Evolutionary conservation across 345 rosid species (phyloP).

Genomic region (Eucalyptus curtisii): DNA sequence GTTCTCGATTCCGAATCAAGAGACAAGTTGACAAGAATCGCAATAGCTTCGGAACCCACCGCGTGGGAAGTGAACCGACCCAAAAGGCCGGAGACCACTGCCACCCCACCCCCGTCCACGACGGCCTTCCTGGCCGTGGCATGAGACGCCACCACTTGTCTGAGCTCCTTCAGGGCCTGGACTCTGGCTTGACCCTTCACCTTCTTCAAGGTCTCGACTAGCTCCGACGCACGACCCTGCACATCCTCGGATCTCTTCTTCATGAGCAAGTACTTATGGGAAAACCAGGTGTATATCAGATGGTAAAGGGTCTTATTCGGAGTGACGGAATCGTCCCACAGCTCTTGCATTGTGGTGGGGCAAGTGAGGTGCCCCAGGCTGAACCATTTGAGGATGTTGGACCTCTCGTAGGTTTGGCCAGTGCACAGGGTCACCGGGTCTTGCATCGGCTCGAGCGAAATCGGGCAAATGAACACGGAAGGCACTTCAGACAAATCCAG

Average conservation of each 20-base stretch:
- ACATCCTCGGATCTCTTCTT: constrained; percentile 10
- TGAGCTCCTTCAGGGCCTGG: constrained; percentile 8
- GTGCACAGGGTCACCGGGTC: constrained; percentile 13
- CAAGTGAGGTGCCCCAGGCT: constrained; percentile 9
- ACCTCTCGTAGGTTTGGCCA: constrained; percentile 8
- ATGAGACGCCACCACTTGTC: constrained; percentile 2
- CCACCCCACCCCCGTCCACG: constrained; percentile 1
- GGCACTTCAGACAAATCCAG: constrained; percentile 5
- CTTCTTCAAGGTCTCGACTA: constrained; percentile 6
- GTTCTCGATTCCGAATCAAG: constrained; percentile 1
- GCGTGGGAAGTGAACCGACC: constrained; percentile 9
- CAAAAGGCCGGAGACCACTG: background rate
- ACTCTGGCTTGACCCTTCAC: constrained; percentile 9
- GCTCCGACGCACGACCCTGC: constrained; percentile 3
- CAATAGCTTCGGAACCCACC: constrained; percentile 5
- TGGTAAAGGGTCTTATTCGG: constrained; percentile 10
- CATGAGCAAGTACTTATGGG: constrained; percentile 4
- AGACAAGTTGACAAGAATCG: background rate
- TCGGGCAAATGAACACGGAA: constrained; percentile 10
- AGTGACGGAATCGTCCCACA: constrained; percentile 8
- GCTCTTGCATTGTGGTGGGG: constrained; percentile 14
- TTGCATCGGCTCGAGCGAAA: constrained; percentile 12
- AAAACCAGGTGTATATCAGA: constrained; percentile 7
- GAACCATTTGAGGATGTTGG: constrained; percentile 9
- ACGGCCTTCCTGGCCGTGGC: constrained; percentile 1